Conservation (phyloP, 768 basidiomycete genomes). For the Pleurotus cornucopiae region DNA sequence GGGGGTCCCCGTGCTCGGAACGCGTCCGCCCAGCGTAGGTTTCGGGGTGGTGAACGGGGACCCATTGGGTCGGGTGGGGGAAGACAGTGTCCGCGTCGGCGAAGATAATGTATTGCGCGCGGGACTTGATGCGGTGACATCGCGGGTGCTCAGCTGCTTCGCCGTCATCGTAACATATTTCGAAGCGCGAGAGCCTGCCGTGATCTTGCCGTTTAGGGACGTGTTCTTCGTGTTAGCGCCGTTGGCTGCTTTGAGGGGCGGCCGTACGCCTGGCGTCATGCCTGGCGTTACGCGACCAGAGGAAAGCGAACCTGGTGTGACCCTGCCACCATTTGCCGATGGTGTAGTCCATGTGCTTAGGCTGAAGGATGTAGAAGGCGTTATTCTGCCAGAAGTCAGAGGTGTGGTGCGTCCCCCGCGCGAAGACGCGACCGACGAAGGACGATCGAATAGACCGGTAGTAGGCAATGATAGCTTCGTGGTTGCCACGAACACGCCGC, state of each 20-base stretch:
- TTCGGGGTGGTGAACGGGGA: conserved; percentile 74
- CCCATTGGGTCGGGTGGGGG: conserved; percentile 41
- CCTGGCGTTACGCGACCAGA: conserved; percentile 37
- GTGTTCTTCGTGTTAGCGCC: conserved; percentile 18
- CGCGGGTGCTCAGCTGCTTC: conserved; percentile 62
- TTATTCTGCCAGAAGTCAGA: conserved; percentile 46
- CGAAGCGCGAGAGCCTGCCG: conserved; percentile 80
- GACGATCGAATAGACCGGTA: conserved; percentile 53
- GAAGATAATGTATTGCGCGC: conserved; percentile 22
- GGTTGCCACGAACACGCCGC: conserved; percentile 87
- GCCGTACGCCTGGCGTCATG: conserved; percentile 30
- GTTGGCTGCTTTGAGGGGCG: conserved; percentile 19
- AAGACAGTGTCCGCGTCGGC: conserved; percentile 29
- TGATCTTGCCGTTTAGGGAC: conserved; percentile 46
- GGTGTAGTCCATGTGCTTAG: conserved; percentile 21
- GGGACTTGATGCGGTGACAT: conserved; percentile 27
- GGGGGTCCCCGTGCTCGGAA: conserved; percentile 28
- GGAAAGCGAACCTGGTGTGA: conserved; percentile 22
- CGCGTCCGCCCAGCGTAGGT: conserved; percentile 33
- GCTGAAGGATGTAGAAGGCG: conserved; percentile 39
- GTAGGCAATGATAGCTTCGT: conserved; percentile 80
- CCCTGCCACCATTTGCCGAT: conserved; percentile 21
- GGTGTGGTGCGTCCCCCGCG: conserved; percentile 60
- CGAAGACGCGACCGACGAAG: conserved; percentile 79
- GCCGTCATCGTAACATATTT: conserved; percentile 85